phyloP scores from a whole-genome alignment of 2,329 filamentous ascomycete genomes.

The Colletotrichum magnum region DNA sequence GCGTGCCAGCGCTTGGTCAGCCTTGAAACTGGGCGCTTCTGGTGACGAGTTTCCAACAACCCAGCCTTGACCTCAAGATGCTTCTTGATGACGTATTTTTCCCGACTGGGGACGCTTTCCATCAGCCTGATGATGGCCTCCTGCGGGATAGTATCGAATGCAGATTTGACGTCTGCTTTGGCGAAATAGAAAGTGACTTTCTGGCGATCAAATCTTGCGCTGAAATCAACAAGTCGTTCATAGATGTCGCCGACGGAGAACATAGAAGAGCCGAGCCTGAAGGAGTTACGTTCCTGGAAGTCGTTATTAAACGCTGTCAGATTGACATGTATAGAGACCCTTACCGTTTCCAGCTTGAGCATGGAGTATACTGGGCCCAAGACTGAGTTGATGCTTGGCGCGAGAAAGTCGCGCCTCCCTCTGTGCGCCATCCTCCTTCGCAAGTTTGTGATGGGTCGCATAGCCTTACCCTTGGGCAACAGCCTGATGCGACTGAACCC shows the following conservation, averaged over 20 bases:
- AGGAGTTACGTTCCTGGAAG: constrained; percentile 61
- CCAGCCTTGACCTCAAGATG: constrained; percentile 79
- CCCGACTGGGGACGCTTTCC: constrained; percentile 66
- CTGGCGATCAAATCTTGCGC: constrained; percentile 58
- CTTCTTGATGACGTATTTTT: constrained; percentile 78
- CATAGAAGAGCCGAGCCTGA: constrained; percentile 81
- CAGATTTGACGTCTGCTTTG: constrained; percentile 91
- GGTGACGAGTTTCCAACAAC: constrained; percentile 42
- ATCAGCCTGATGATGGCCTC: constrained; percentile 78
- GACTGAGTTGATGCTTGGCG: constrained; percentile 60
- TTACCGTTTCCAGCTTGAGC: constrained; percentile 83
- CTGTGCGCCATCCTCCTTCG: constrained; percentile 71
- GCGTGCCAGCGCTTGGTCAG: constrained; percentile 66
- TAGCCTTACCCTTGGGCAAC: constrained; percentile 82
- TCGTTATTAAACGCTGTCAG: background rate
- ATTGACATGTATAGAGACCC: constrained; percentile 1
- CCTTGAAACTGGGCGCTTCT: constrained; percentile 51
- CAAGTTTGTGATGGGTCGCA: constrained; percentile 91
- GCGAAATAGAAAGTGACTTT: constrained; percentile 80
- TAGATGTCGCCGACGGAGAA: constrained; percentile 89
- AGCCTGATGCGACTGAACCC: constrained; percentile 86
- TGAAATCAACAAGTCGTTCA: constrained; percentile 78
- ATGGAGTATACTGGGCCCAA: constrained; percentile 82
- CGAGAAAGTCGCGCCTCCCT: constrained; percentile 74
- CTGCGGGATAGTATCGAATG: constrained; percentile 97